phyloP scores from a whole-genome alignment of 345 rosid species.

The Salix udensis region DNA sequence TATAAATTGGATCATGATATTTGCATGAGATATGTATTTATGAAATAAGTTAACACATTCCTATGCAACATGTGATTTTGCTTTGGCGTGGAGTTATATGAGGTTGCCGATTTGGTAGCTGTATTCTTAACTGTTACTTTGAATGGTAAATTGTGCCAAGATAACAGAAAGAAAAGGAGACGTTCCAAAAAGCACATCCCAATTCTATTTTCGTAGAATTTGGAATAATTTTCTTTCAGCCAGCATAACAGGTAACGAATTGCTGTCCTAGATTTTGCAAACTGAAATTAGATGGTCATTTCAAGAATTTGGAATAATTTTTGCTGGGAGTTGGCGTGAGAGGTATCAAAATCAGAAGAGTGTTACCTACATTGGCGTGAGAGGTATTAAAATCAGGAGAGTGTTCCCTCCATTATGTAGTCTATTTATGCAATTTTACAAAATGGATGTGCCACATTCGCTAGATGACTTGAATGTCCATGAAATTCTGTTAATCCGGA shows the following conservation, averaged over 20 bases:
- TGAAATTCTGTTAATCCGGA: background rate
- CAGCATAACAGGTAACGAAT: background rate
- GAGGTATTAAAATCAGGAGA: background rate
- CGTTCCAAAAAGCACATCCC: background rate
- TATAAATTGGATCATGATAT: slow-evolving; percentile 18
- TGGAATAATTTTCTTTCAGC: background rate
- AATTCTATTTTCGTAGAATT: background rate
- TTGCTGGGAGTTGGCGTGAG: background rate
- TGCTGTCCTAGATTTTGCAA: background rate
- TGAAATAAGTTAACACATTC: background rate
- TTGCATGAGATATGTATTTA: slow-evolving; percentile 1
- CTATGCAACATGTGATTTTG: no score
- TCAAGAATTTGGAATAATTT: background rate
- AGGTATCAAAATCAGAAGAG: background rate
- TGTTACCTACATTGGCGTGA: background rate
- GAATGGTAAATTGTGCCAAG: background rate
- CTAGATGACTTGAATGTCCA: background rate
- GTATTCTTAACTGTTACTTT: background rate
- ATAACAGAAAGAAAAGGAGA: background rate
- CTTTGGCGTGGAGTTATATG: background rate
- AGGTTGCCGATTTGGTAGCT: background rate
- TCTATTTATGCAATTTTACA: background rate
- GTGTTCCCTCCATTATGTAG: background rate
- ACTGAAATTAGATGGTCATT: background rate
- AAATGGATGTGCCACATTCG: background rate